Conservation (phyloP, 169 alveolate species). For the Theileria annulata region DNA sequence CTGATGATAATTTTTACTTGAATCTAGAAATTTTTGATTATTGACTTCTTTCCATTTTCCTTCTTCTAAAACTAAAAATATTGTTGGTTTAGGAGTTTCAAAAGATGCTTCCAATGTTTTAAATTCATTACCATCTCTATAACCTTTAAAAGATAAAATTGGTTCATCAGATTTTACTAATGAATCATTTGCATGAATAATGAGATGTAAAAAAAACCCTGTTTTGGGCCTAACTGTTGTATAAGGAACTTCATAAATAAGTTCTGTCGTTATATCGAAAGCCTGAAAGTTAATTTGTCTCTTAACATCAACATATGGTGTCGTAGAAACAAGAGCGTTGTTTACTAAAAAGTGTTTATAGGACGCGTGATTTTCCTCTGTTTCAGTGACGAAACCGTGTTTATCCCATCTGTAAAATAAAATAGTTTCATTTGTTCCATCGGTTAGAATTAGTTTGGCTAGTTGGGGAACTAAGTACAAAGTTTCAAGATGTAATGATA, state of each 20-base stretch:
- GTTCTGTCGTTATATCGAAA: background rate
- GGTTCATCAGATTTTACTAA: background rate
- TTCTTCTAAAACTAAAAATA: background rate
- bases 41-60: background rate
- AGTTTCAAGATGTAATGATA: background rate
- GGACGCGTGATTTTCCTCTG: too few species aligned
- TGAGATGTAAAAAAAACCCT: background rate
- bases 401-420: conserved; percentile 8
- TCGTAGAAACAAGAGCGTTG: background rate
- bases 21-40: background rate
- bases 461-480: background rate
- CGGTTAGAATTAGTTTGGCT: background rate
- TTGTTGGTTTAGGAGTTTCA: background rate
- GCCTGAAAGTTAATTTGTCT: background rate
- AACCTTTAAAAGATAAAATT: background rate
- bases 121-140: background rate
- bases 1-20: background rate
- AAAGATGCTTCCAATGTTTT: background rate
- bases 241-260: background rate
- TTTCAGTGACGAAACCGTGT: background rate
- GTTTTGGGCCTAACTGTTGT: background rate
- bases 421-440: background rate
- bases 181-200: background rate
- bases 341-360: background rate
- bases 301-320: background rate